Base-by-base conservation (phyloP, 306 rosid species). In the Alnus rubra region DNA sequence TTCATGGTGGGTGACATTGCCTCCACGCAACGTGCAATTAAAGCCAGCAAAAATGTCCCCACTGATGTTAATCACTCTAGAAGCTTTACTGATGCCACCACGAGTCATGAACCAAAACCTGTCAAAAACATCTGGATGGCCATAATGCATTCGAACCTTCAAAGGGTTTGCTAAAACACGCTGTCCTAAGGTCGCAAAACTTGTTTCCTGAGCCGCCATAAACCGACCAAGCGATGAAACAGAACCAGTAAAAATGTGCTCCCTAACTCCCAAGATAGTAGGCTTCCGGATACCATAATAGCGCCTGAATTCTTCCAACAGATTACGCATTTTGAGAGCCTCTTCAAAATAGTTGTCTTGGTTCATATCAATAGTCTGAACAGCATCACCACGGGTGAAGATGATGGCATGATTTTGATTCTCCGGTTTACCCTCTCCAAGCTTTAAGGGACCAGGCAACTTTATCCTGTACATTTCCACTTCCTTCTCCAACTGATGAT, bases 71-170 rank as follows among this genome's bases (percentile, higher is more conserved):
- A 92, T 94, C 80, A 89, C 98, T 77, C 91, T 89, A 51, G 97
- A 94, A 74, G 98, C 98, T 86, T 94, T 94, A 79, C 98, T 94
- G 60, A 94, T 55, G 47, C 97, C 98, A 74, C 97, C 98, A 81
- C 97, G 87, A 76, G 98, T 94, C 83, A 94, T 35, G 85, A 85
- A 87, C 92, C 92, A 94, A 79, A 94, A 87, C 80, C 97, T 83
- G 87, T 94, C 98, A 83, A 94, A 94, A 76, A 90, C 97, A 88
- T 94, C 98, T 5, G 98, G 98, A 78, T 94, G 98, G 73, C 98
- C 98, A 84, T 94, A 94, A 87, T 94, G 98, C 97, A 92, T 86
- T 81, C 98, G 70, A 75, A 94, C 72, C 83, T 94, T 94, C 85
- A 94, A 83, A 35, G 98, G 96, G 64, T 92, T 90, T 23, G 97